Base-by-base conservation (phyloP, 495 filamentous ascomycete genomes). In the Daldinia bambusicola region DNA sequence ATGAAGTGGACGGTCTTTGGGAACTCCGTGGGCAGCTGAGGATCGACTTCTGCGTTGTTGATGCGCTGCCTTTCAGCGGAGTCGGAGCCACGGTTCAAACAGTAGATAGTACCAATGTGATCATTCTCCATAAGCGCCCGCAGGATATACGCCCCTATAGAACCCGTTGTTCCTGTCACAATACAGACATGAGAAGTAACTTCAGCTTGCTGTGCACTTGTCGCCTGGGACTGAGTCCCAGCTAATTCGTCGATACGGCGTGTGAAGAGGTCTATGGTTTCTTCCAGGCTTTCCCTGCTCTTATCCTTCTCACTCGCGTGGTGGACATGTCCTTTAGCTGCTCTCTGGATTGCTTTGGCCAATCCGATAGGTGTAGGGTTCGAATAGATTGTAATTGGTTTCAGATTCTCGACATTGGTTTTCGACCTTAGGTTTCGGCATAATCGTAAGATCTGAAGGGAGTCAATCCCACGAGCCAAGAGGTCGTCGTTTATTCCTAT, bases 1-100 rank as follows among this genome's bases (percentile, higher is more conserved):
- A 86, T 65, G 70, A 89, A 89, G 43, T 80, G 77, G 20, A 86
- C 56, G 58, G n/a, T 57, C n/a, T 20, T 55, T 16, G n/a, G 67
- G 32, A 6, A 5, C 45, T 51, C 16, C 34, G 18, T 48, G 18
- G 43, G 43, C 8, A 48, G 18, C 12, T 48, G 43, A 8, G 43
- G 43, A 4, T 48, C 43, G 9, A 48, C 43, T 48, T 48, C 2
- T 22, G 7, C 9, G 43, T 48, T 48, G 8, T 48, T 48, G 43
- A 22, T 48, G 43, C 43, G 18, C 63, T 32, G 51, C 16, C 32
- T 57, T 38, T n/a, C n/a, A 1, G 26, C 31, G 4, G 53, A 34
- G 53, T 57, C 32, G 34, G 16, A 2, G 4, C 53, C 32, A 13
- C 53, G 31, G n/a, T 57, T 57, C 6, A 57, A n/a, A 32, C 53